Conservation (phyloP, 352 stramenopile genomes). For the Pythium monospermum region DNA sequence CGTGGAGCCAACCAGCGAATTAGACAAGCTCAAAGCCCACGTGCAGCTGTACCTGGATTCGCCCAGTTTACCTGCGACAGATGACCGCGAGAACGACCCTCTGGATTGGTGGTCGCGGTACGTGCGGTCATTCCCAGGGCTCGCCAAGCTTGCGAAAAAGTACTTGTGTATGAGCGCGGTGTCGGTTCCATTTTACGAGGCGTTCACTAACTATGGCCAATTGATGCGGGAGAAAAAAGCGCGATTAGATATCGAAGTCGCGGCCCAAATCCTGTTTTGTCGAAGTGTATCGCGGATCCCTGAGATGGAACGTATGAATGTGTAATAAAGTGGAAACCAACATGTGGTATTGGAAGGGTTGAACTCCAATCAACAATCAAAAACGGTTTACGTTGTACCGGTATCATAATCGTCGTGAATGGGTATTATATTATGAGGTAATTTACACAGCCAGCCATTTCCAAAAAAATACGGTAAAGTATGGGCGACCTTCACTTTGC, state of each 20-base stretch:
- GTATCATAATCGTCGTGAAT: no score
- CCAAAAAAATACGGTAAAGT: no score
- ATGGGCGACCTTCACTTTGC: no score
- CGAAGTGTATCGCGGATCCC: conserved; percentile 70
- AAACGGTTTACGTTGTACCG: no score
- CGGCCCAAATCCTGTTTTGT: conserved; percentile 74
- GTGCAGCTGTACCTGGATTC: conserved; percentile 74
- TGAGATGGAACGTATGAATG: conserved; percentile 82
- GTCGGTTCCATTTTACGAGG: conserved; percentile 69
- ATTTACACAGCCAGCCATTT: no score
- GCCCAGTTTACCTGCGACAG: conserved; percentile 50
- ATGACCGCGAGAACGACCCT: conserved; percentile 71
- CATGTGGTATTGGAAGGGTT: no score
- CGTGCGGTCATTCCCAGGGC: conserved; percentile 54
- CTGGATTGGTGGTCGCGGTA: conserved; percentile 82
- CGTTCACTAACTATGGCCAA: conserved; percentile 73
- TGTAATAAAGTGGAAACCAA: no score
- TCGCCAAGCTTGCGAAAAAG: conserved; percentile 67
- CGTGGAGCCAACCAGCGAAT: conserved; percentile 26
- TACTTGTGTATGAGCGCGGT: conserved; percentile 76
- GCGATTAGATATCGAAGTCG: conserved; percentile 71
- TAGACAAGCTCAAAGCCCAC: conserved; percentile 57
- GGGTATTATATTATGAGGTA: no score
- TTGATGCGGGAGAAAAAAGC: conserved; percentile 77
- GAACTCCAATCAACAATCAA: no score